Evolutionary conservation across 352 stramenopile species (phyloP).

Genomic region (Globisporangium irregulare): DNA sequence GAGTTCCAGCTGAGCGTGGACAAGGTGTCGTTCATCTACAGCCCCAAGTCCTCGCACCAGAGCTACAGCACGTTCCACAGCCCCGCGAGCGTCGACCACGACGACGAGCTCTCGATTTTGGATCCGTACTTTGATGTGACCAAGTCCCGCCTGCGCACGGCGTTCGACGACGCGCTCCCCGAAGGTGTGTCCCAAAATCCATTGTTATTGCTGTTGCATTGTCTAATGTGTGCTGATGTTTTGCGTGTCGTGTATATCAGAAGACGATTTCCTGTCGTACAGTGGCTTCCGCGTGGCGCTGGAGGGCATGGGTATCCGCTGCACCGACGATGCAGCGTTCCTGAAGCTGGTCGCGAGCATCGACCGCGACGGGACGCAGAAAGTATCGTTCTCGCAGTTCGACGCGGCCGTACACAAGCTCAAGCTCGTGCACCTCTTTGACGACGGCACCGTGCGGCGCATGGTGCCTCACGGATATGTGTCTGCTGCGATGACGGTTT

Average conservation of each 20-base stretch:
- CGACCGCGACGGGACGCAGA: conserved; percentile 37
- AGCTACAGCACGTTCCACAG: conserved; percentile 59
- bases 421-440: conserved; percentile 86
- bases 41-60: conserved; percentile 37
- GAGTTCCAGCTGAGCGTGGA: conserved; percentile 75
- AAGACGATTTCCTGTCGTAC: conserved; percentile 47
- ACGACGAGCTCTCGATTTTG: conserved; percentile 81
- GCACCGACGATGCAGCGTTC: conserved; percentile 64
- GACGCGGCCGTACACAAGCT: conserved; percentile 81
- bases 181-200: conserved; percentile 24
- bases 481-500: conserved; percentile 61
- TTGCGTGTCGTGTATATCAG: conserved; percentile 7
- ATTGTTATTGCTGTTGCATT: not conserved
- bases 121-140: conserved; percentile 87
- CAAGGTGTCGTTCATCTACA: conserved; percentile 83
- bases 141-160: conserved; percentile 57
- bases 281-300: conserved; percentile 57
- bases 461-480: conserved; percentile 53
- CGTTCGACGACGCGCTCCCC: conserved; percentile 62
- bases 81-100: conserved; percentile 27
- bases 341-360: conserved; percentile 71
- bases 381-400: conserved; percentile 71
- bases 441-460: conserved; percentile 56
- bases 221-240: not conserved
- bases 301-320: conserved; percentile 69